Evolutionary conservation across 805 yeast species (phyloP).

Genomic region (Ogataea nakhonphanomensis): DNA sequence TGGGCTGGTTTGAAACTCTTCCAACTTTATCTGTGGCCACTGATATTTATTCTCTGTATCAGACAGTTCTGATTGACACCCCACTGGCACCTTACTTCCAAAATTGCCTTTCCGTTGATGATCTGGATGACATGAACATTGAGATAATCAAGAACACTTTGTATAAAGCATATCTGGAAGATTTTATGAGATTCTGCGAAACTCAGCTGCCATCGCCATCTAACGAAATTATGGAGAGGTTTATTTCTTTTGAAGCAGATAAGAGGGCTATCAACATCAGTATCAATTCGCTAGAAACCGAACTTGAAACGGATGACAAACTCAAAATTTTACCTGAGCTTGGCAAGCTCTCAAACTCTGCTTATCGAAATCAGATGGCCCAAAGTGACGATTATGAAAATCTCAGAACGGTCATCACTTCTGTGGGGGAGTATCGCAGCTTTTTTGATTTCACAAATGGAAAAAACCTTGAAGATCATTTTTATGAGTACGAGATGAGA

Average conservation of each 20-base stretch:
- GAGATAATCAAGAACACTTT: conserved; percentile 90
- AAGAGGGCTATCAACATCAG: conserved; percentile 90
- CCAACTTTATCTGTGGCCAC: conserved; percentile 95
- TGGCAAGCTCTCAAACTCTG: conserved; percentile 74
- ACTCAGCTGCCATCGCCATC: conserved; percentile 70
- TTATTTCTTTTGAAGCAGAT: conserved; percentile 90
- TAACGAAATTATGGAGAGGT: conserved; percentile 69
- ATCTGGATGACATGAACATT: conserved; percentile 91
- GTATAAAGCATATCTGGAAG: conserved; percentile 90
- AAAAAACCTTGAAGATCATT: conserved; percentile 87
- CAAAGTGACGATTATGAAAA: conserved; percentile 83
- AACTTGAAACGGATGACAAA: conserved; percentile 71
- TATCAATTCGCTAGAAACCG: conserved; percentile 83
- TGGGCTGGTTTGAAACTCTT: conserved; percentile 97
- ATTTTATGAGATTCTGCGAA: conserved; percentile 66
- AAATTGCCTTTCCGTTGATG: conserved; percentile 81
- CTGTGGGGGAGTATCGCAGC: conserved; percentile 62
- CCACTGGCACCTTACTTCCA: conserved; percentile 97
- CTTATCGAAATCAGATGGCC: conserved; percentile 61
- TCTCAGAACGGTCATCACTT: conserved; percentile 60
- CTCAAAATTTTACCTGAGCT: conserved; percentile 69
- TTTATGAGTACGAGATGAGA: conserved; percentile 89
- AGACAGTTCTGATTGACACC: conserved; percentile 90
- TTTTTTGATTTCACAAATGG: conserved; percentile 48
- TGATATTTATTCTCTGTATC: conserved; percentile 88